phyloP scores from a whole-genome alignment of 225 moss, liverwort and hornwort species.

The Polytrichum commune region DNA sequence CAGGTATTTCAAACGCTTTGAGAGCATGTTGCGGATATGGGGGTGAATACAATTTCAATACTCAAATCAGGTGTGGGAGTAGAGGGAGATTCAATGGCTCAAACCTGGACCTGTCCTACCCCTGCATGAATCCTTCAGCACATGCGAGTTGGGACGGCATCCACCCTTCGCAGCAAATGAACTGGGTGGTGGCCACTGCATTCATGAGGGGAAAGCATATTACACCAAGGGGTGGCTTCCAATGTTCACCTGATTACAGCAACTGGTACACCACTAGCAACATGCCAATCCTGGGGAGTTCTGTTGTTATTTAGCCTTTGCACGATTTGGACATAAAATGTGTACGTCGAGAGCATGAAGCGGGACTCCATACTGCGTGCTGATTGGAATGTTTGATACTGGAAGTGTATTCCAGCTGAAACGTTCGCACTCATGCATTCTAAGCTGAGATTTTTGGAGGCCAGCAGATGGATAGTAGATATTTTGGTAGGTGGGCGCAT shows the following conservation, averaged over 20 bases:
- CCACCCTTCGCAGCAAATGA: slow-evolving; percentile 27
- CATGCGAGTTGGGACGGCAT: slow-evolving; percentile 44
- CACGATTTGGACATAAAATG: too few species aligned
- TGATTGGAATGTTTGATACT: too few species aligned
- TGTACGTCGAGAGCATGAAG: too few species aligned
- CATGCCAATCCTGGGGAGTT: too few species aligned
- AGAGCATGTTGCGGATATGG: slow-evolving; percentile 38
- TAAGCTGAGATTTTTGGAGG: too few species aligned
- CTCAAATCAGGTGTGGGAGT: slow-evolving; percentile 26
- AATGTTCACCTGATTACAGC: slow-evolving; percentile 26
- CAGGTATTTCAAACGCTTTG: slow-evolving; percentile 22
- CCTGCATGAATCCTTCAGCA: slow-evolving; percentile 24
- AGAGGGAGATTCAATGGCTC: slow-evolving; percentile 18
- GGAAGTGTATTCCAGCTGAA: too few species aligned
- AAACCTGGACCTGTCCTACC: slow-evolving; percentile 15
- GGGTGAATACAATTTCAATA: slow-evolving; percentile 41
- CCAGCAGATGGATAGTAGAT: too few species aligned
- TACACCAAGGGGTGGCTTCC: slow-evolving; percentile 28
- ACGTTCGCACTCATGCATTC: too few species aligned
- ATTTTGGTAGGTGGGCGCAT: too few species aligned
- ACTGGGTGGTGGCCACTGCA: slow-evolving; percentile 18
- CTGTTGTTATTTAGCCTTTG: too few species aligned
- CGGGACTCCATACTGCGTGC: too few species aligned
- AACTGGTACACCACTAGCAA: slow-evolving; percentile 15
- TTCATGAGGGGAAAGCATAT: slow-evolving; percentile 30